Evolutionary conservation across 371 early-diverging fungal species (phyloP), one percentile per base, ranked within the genome.

Genomic region (Apophysomyces ossiformis): DNA sequence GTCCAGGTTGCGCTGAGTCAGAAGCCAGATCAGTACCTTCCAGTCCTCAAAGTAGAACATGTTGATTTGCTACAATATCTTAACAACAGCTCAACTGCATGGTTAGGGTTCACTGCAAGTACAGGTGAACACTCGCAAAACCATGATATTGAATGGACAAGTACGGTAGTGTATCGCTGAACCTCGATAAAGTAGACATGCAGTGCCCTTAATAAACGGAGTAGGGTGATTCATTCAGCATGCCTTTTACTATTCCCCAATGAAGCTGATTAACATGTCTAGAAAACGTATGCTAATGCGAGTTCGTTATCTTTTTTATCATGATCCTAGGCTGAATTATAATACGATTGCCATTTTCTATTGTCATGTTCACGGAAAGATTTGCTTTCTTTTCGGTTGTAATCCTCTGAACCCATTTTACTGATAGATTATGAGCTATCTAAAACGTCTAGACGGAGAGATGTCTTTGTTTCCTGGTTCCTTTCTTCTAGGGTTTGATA

Each of bases 81-180:
- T 18, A 56, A 64, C 37, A 62, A 65, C 13, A 32, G 41, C 13
- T 57, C 54, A 21, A 37, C 67, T 13, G 67, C 60, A 12, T 77
- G 71, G 77, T 50, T 86, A 59, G 86, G 86, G 0, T 83, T 83
- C 58, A 83, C 86, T 12, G 86, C 85, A 7, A 77, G 81, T 37
- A 86, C 86, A 37, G 86, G 86, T 15, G 86, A 85, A 21, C 60
- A 85, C 0, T 62, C 69, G 7, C 78, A 86, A 57, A 73, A 66
- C 11, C 84, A 86, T 65, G 79, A 85, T 59, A 65, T 85, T 13
- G 65, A 66, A 21, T 56, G 62, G 61, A 66, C 43, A 57, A 57
- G 58, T 13, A 57, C 32, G 44, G 47, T 18, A 36, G 35, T 60
- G 2, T 66, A 66, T 47, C 21, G 37, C 59, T n/a, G 18, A 38